These are phyloP conservation scores for Pythium brachiatum DNA, from an alignment of 352 stramenopile species.

Conservation along the genomic window DNA sequence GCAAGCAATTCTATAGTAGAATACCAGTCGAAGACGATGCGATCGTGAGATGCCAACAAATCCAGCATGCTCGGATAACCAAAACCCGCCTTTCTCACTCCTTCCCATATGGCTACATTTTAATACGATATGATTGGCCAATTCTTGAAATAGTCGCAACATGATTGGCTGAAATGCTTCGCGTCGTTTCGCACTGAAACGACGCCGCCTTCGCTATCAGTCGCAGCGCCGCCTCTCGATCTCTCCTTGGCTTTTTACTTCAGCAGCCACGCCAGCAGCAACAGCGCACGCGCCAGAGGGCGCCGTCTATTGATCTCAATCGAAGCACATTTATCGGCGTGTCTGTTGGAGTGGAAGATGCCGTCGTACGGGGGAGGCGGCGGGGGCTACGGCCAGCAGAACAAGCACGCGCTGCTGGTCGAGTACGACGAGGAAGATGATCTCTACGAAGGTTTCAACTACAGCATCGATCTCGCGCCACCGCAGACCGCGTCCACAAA, in stretches of 20 bases:
- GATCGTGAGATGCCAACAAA: neutral
- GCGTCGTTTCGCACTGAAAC: conserved; percentile 9
- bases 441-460: conserved; percentile 91
- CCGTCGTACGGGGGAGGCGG: conserved; percentile 28
- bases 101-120: conserved; percentile 2
- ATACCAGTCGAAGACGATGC: neutral
- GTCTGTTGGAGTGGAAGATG: conserved; percentile 9
- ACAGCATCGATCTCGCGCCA: conserved; percentile 77
- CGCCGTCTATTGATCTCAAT: neutral
- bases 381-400: conserved; percentile 46
- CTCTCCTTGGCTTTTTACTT: neutral
- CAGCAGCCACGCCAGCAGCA: neutral
- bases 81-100: neutral
- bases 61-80: too few relatives aligned
- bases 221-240: neutral
- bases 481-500: conserved; percentile 63
- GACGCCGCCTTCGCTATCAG: neutral
- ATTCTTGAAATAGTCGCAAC: neutral
- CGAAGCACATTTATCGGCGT: neutral
- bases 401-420: conserved; percentile 55
- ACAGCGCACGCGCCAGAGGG: neutral
- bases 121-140: neutral
- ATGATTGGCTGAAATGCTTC: neutral
- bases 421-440: conserved; percentile 86
- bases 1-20: neutral